Base-by-base conservation (phyloP, 192 early-diverging fungal species). In the Umbelopsis ramanniana region DNA sequence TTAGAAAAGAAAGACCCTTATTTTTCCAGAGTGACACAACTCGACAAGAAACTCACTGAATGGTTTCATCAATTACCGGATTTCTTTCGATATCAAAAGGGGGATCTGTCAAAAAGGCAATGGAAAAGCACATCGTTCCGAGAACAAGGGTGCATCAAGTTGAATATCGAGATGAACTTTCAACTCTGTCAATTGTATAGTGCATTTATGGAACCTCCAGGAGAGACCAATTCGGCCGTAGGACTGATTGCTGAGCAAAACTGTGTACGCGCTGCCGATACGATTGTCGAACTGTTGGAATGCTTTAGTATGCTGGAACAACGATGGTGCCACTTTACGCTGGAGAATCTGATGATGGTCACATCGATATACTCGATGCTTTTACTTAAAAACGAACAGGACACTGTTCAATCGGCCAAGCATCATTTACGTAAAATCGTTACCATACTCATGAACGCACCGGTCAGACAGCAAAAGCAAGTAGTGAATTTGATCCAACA, bases 321-420 rank as follows among this genome's bases (percentile, higher is more conserved):
- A 37, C 72, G 29, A 47, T 74, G 72, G 72, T 74, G 72, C 46
- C 72, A 74, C 50, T 74, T 74, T 33, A 67, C 72, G 19, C 38
- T 74, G 33, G 72, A 74, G 24, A 52, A 52, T 19, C 22, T 68
- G 17, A 74, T 74, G 66, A 68, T 74, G 29, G 66, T 45, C 21
- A 43, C 43, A 33, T 46, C 66, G 17, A 67, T 76, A 10, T 70
- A 76, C 45, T 43, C 47, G 3, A 35, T 57, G 10, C 19, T 76
- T 21, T 33, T 71, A 14, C 3, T 71, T 3, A 48, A 50, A 6
- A 48, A 54, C 19, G 35, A 54, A 35, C 10, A 45, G 8, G 22
- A 52, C 10, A 37, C 23, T 9, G 66, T 66, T 4, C 43, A 66
- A 17, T 24, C 12, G 2, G 69, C 75, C 12, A 46, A 54, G 19